Conservation (phyloP, 1,284 basidiomycete genomes). For the Leccinum griseonigrum region DNA sequence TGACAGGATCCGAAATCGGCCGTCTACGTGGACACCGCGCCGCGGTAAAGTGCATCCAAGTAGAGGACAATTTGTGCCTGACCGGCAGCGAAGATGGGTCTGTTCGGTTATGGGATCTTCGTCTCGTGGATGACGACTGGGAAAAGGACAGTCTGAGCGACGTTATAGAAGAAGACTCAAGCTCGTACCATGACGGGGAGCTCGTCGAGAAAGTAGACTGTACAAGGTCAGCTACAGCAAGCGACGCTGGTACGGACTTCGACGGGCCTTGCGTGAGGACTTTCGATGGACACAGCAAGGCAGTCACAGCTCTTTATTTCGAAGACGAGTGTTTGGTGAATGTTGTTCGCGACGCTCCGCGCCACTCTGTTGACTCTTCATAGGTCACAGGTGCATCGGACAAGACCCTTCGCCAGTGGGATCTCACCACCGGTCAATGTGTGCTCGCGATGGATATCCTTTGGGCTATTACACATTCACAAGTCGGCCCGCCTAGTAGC, state of each 20-base stretch:
- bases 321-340: slow-evolving; percentile 89
- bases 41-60: slow-evolving; percentile 88
- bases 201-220: slow-evolving; percentile 35
- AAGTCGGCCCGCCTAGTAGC: slow-evolving; percentile 44
- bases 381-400: slow-evolving; percentile 97
- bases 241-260: slow-evolving; percentile 33
- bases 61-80: slow-evolving; percentile 89
- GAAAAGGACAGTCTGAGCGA: slow-evolving; percentile 55
- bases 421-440: slow-evolving; percentile 95
- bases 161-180: slow-evolving; percentile 57
- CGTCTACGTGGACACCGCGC: slow-evolving; percentile 77
- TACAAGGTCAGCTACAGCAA: slow-evolving; percentile 33
- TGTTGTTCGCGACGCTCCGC: slow-evolving; percentile 13
- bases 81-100: slow-evolving; percentile 89
- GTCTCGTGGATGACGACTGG: slow-evolving; percentile 76
- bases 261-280: slow-evolving; percentile 67
- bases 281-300: slow-evolving; percentile 90
- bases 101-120: slow-evolving; percentile 86
- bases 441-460: slow-evolving; percentile 99
- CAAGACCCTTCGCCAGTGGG: slow-evolving; percentile 98
- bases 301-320: slow-evolving; percentile 92
- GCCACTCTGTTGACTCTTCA: slow-evolving; percentile 10
- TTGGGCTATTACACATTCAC: slow-evolving; percentile 97
- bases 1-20: slow-evolving; percentile 79
- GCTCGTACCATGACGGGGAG: slow-evolving; percentile 33